These are phyloP conservation scores for Myxozyma nipponensis DNA, from an alignment of 805 yeast species.

Conservation along the genomic window DNA sequence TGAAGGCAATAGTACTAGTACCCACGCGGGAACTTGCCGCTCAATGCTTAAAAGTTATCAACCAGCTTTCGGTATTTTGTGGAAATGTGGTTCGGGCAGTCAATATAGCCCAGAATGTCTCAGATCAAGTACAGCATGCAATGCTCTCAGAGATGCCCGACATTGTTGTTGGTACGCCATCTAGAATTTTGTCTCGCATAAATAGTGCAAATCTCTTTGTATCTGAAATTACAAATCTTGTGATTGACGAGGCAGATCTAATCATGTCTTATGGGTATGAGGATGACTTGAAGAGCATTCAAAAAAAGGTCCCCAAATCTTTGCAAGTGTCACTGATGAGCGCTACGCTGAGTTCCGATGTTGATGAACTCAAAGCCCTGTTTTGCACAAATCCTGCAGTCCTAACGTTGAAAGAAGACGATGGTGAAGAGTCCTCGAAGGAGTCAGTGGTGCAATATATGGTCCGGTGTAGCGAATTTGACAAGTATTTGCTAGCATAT, in stretches of 20 bases:
- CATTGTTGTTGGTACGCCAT: constrained; percentile 81
- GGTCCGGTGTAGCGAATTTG: constrained; percentile 82
- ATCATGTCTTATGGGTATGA: constrained; percentile 85
- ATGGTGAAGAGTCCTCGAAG: constrained; percentile 44
- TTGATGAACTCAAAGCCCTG: constrained; percentile 65
- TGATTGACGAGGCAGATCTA: constrained; percentile 93
- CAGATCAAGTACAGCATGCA: constrained; percentile 66
- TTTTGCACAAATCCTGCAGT: constrained; percentile 70
- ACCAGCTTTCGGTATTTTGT: constrained; percentile 65
- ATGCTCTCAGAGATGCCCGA: constrained; percentile 73
- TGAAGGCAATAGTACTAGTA: constrained; percentile 69
- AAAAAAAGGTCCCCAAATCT: constrained; percentile 65
- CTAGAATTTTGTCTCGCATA: constrained; percentile 56
- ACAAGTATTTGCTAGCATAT: constrained; percentile 83
- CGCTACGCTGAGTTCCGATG: constrained; percentile 88
- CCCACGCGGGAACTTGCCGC: constrained; percentile 90
- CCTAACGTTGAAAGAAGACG: constrained; percentile 61
- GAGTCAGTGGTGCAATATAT: constrained; percentile 76
- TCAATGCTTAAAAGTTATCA: constrained; percentile 73
- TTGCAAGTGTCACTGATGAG: constrained; percentile 92
- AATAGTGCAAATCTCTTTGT: constrained; percentile 48
- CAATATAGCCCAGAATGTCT: constrained; percentile 62
- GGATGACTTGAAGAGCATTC: constrained; percentile 71
- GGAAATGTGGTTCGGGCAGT: constrained; percentile 59
- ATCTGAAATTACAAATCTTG: constrained; percentile 58